Conservation (phyloP, 139 green algal species). For the Tetradesmus lagerheimii region DNA sequence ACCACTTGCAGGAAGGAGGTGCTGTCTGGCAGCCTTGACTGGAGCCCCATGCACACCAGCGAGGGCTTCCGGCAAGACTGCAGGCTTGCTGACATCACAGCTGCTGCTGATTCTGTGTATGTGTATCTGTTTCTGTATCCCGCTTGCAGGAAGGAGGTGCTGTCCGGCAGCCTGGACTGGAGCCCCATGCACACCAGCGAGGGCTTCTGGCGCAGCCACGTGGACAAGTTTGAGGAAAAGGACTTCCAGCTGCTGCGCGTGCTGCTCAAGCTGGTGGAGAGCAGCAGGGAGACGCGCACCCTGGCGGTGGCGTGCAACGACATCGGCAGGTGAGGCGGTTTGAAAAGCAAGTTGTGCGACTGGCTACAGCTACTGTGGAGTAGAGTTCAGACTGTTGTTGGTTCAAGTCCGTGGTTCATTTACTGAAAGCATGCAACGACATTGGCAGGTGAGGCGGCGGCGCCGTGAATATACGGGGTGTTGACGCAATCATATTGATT, state of each 20-base stretch:
- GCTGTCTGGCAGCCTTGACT: constrained; percentile 86
- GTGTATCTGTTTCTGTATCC: constrained; percentile 36
- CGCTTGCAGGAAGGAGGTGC: constrained; percentile 60
- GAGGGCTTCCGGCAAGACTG: constrained; percentile 67
- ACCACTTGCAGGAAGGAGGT: constrained; percentile 61
- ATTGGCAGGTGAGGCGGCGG: no score
- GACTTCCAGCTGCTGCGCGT: constrained; percentile 93
- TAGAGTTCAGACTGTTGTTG: no score
- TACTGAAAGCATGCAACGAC: no score
- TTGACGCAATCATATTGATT: no score
- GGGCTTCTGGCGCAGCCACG: constrained; percentile 85
- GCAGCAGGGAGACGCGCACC: constrained; percentile 62
- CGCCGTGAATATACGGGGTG: no score
- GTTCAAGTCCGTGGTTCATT: no score
- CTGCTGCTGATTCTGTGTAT: no score
- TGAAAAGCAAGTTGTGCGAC: no score
- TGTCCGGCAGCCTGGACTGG: constrained; percentile 89
- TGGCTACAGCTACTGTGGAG: no score
- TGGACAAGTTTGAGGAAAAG: constrained; percentile 90
- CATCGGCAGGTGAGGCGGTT: constrained; percentile 72
- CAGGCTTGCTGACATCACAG: no score
- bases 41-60: constrained; percentile 88
- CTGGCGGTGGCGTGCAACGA: constrained; percentile 94
- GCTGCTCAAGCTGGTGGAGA: constrained; percentile 93
- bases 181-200: constrained; percentile 87